Conservation (phyloP, 345 rosid genomes). For the Ricinus communis region DNA sequence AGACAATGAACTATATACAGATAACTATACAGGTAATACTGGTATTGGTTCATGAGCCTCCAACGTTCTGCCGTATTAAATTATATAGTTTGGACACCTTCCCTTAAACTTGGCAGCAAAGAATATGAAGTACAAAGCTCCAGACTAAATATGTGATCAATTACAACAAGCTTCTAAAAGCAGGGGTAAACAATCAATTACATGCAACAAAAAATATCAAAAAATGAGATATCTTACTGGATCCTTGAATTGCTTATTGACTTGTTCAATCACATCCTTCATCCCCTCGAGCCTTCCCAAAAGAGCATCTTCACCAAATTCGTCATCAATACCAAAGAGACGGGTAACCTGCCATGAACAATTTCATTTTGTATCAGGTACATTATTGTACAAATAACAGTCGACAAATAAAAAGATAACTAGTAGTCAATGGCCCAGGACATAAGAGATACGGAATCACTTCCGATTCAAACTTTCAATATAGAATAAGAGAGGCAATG, state of each 20-base stretch:
- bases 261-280: constrained; percentile 98
- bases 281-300: constrained; percentile 97
- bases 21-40: neutral
- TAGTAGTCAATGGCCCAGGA: neutral
- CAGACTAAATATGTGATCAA: constrained; percentile 3
- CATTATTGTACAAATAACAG: neutral
- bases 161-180: neutral
- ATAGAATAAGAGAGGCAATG: too few species aligned
- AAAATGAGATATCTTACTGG: constrained; percentile 55
- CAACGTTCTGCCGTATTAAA: neutral
- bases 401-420: neutral
- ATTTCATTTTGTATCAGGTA: constrained; percentile 4
- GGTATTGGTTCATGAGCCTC: neutral
- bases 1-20: too few species aligned
- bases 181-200: neutral
- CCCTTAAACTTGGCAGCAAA: neutral
- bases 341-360: constrained; percentile 71
- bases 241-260: constrained; percentile 91
- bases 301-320: constrained; percentile 95
- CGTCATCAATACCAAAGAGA: constrained; percentile 80
- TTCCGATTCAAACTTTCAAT: too few species aligned
- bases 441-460: too few species aligned
- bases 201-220: neutral
- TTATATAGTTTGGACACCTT: too few species aligned
- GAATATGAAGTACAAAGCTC: neutral